Evolutionary conservation across 768 basidiomycete genomes (phyloP), one percentile per base, ranked within the genome.

Genomic region (Collybia sordida): DNA sequence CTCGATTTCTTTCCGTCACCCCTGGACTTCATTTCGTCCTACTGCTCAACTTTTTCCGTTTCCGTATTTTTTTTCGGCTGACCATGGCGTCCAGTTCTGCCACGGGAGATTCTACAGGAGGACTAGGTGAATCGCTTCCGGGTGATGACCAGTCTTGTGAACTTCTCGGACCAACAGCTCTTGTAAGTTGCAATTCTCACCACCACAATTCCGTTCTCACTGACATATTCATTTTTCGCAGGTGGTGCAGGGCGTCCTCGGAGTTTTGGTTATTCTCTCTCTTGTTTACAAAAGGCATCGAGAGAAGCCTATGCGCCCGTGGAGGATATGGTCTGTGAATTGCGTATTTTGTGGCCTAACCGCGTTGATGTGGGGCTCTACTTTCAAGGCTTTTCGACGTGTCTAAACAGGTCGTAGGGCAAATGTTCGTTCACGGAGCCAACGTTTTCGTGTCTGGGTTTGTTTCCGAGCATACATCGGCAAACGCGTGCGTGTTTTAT

Each of bases 401-500:
- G 4, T 87, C 86, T 2, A 97, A 97, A 66, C 95, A 98, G 73
- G 72, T 97, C 47, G 77, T 89, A 12, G 96, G 91, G 40, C 88
- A 90, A 61, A 75, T 87, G 72, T 87, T 90, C 59, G 82, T 93
- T 3, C 91, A 94, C 61, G 80, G 79, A 2, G 72, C 81, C 37
- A 94, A 94, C 63, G 78, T 93, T 18, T 70, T 93, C 28, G 82
- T 92, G 43, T 93, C 93, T 22, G 83, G 83, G 58, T 57, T 92
- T 25, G 82, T 86, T 21, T 92, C 93, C 1, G 71, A 82, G 36
- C 75, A 82, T 49, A 79, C 80, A 0, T 76, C 80, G 14, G 79
- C 82, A 35, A 97, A 98, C 65, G 93, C 96, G 4, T 98, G 96
- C 57, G 86, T 88, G 22, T 82, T 82, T 56, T 97, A 98, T 68